Evolutionary conservation across 371 early-diverging fungal species (phyloP), one percentile per base, ranked within the genome.

Genomic region (Mortierella sp.): DNA sequence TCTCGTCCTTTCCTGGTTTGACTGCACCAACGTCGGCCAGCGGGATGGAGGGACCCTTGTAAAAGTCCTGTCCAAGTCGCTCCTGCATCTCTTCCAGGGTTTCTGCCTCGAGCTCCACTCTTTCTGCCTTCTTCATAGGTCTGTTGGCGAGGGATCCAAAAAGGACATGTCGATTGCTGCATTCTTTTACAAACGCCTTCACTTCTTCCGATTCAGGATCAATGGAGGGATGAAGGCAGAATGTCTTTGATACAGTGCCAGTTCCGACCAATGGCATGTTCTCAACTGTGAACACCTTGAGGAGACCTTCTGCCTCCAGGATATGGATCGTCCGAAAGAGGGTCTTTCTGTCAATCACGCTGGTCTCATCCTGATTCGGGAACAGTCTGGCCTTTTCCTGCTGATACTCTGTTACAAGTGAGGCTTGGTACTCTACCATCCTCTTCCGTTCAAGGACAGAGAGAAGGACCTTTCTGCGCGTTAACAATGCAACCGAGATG

Each of bases 291-390:
- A 58, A 58, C 9, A 66, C 24, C 47, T 65, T 64, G 41, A 69
- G 21, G 3, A 61, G 27, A 12, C 70, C 70, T 24, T 76, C 78
- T 2, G 52, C 46, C 28, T 69, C 78, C 31, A 76, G 24, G 2
- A 69, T 61, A 26, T 39, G 53, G 34, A 69, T 45, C 0, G 69
- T 61, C 1, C 70, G 53, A 54, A 45, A 61, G 19, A 76, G 61
- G 1, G 78, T 76, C 38, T 58, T 69, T 21, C 78, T 60, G 56
- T 76, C 78, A 13, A 69, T 69, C 24, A 69, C 65, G 31, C 54
- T 59, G n/a, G 42, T 54, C 27, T 61, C 59, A 0, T 61, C 51
- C 26, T 69, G 43, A 14, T 41, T 53, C 0, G 78, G 78, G 26
- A 34, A 69, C 4, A 69, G 31, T 7, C 39, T 41, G 12, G 24